Conservation (phyloP, 495 filamentous ascomycete genomes). For the Pyrenopolyporus hunteri region DNA sequence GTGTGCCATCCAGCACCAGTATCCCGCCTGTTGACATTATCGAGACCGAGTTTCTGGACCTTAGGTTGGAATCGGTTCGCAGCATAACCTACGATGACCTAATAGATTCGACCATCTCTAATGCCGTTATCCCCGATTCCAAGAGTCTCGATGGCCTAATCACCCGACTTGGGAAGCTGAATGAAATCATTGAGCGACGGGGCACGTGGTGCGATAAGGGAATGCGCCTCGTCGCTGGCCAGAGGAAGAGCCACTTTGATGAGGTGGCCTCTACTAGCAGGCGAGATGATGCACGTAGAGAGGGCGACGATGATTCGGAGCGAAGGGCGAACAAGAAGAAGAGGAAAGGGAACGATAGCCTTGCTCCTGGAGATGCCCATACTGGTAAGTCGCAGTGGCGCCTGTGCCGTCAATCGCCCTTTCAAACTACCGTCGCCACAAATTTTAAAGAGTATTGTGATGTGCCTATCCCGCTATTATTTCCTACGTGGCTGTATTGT, state of each 20-base stretch:
- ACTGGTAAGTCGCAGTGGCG: slow-evolving; percentile 59
- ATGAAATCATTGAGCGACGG: slow-evolving; percentile 68
- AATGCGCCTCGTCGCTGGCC: slow-evolving; percentile 71
- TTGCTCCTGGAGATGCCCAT: slow-evolving; percentile 71
- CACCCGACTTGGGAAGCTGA: slow-evolving; percentile 68
- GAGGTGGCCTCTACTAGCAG: slow-evolving; percentile 53
- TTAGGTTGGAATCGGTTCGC: slow-evolving; percentile 57
- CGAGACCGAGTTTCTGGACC: slow-evolving; percentile 69
- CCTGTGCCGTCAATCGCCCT: neutral
- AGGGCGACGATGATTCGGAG: slow-evolving; percentile 56
- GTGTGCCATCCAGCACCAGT: slow-evolving; percentile 54
- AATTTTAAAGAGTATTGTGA: neutral
- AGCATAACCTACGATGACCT: slow-evolving; percentile 73
- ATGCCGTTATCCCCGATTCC: slow-evolving; percentile 73
- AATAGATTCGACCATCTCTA: slow-evolving; percentile 66
- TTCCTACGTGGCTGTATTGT: neutral
- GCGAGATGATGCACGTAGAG: slow-evolving; percentile 48
- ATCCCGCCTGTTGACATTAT: slow-evolving; percentile 61
- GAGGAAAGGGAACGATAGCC: slow-evolving; percentile 56
- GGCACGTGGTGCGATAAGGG: slow-evolving; percentile 69
- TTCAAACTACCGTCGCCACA: neutral
- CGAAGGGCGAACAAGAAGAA: slow-evolving; percentile 64
- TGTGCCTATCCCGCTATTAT: neutral
- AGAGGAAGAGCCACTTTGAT: slow-evolving; percentile 63
- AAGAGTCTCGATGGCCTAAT: slow-evolving; percentile 72